Evolutionary conservation across 371 early-diverging fungal species (phyloP).

Genomic region (Rhizomucor miehei): DNA sequence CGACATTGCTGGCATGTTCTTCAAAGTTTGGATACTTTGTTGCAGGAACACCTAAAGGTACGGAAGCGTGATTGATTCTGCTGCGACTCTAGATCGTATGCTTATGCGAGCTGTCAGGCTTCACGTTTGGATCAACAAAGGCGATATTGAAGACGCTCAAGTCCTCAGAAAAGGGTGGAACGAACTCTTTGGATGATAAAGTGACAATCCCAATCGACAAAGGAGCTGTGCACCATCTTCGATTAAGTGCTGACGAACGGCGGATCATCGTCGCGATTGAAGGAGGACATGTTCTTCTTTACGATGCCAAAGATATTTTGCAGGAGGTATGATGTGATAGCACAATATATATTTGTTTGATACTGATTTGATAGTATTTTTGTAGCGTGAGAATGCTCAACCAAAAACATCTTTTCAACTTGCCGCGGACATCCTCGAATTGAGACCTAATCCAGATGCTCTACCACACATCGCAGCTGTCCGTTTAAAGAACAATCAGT

Average conservation of each 20-base stretch:
- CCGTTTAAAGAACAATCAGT: slow-evolving; percentile 18
- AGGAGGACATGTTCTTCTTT: slow-evolving; percentile 23
- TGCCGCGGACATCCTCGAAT: slow-evolving; percentile 23
- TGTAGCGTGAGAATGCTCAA: slow-evolving; percentile 20
- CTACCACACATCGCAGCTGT: slow-evolving; percentile 32
- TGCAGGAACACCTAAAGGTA: slow-evolving; percentile 35
- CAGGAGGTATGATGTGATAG: slow-evolving; percentile 17
- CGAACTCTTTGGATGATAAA: slow-evolving; percentile 13
- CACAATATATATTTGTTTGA: slow-evolving; percentile 4
- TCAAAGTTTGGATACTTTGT: slow-evolving; percentile 38
- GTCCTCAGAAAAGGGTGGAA: slow-evolving; percentile 21
- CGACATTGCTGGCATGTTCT: slow-evolving; percentile 35
- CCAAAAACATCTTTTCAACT: slow-evolving; percentile 18
- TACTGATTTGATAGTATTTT: not conserved
- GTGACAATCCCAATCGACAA: slow-evolving; percentile 9
- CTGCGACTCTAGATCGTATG: not conserved
- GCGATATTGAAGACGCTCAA: slow-evolving; percentile 26
- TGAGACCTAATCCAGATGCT: slow-evolving; percentile 43
- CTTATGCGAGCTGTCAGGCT: slow-evolving; percentile 21
- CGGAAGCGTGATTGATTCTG: slow-evolving; percentile 1
- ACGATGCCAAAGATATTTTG: slow-evolving; percentile 26
- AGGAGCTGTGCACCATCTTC: slow-evolving; percentile 32
- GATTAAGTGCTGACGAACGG: slow-evolving; percentile 27
- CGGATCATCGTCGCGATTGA: slow-evolving; percentile 24
- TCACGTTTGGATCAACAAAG: slow-evolving; percentile 29